Percentiles rank a stretch among this genome's conserved stretches.
Evolutionary conservation across 2,329 filamentous ascomycete genomes (phyloP).

Genomic region (Sarocladium strictum): DNA sequence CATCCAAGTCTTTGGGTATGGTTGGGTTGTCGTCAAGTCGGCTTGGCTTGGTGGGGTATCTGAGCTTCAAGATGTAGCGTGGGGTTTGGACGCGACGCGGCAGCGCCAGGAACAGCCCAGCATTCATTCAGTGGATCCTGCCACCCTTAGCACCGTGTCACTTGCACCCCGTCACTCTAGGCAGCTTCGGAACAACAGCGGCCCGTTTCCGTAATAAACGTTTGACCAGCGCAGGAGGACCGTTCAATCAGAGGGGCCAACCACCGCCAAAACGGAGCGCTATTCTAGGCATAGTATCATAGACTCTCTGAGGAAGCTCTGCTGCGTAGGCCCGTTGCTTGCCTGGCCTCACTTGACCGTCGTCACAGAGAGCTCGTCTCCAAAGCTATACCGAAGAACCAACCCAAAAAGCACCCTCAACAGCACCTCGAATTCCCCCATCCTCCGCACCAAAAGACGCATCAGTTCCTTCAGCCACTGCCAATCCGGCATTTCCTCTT

Average conservation of each 20-base stretch:
- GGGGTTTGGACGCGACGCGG: conserved; percentile 5
- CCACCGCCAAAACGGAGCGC: no score
- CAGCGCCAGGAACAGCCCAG: conserved; percentile 1
- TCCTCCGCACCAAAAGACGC: background rate
- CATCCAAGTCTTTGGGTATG: background rate
- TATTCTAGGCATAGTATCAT: no score
- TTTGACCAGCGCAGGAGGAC: background rate
- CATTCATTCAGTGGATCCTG: no score
- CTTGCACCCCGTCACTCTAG: no score
- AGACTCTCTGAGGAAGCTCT: no score
- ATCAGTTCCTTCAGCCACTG: background rate
- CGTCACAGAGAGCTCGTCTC: no score
- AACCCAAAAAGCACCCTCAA: no score
- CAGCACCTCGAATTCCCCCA: no score
- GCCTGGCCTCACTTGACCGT: conserved; percentile 11
- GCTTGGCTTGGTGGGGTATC: background rate
- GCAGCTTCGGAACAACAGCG: background rate
- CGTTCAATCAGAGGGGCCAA: no score
- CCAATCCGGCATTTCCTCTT: background rate
- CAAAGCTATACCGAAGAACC: no score
- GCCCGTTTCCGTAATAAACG: background rate
- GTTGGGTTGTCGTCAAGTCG: background rate
- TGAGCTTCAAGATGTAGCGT: background rate
- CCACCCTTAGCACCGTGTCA: no score
- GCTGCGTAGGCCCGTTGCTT: no score